A percentile compares a stretch with the other conserved stretches of the same genome.
Conservation (phyloP, 2,329 filamentous ascomycete genomes). For the Periconia digitata region DNA sequence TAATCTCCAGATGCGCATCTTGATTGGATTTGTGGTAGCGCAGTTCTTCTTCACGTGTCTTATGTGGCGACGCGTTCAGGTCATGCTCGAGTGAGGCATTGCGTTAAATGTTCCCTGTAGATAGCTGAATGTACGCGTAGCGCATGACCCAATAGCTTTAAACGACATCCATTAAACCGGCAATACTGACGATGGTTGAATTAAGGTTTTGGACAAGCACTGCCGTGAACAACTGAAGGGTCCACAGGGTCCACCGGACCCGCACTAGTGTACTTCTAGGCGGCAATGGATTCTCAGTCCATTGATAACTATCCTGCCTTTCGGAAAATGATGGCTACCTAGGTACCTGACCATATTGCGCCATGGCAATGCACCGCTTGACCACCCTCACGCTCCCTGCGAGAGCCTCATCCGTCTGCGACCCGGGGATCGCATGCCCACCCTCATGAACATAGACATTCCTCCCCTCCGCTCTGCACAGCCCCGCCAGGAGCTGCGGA, state of each 20-base stretch:
- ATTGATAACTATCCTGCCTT: not conserved
- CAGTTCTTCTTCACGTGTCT: not conserved
- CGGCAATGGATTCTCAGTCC: no score
- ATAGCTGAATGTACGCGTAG: not conserved
- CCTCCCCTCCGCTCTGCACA: not conserved
- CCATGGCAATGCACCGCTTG: not conserved
- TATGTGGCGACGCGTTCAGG: not conserved
- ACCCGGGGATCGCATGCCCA: slow-evolving; percentile 1
- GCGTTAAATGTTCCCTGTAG: no score
- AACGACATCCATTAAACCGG: no score
- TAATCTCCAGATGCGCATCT: not conserved
- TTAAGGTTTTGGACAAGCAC: not conserved
- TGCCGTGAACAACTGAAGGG: not conserved
- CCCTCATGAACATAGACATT: not conserved
- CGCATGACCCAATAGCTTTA: not conserved
- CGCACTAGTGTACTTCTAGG: not conserved
- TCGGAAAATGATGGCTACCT: not conserved
- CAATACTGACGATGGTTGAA: no score
- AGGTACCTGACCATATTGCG: not conserved
- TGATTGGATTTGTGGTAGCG: not conserved
- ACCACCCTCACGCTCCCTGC: not conserved
- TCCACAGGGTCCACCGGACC: not conserved
- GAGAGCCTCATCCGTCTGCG: not conserved
- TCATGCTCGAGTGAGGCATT: not conserved
- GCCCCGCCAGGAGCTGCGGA: not conserved